Conservation (phyloP, 1,284 basidiomycete genomes). For the Moesziomyces antarcticus region DNA sequence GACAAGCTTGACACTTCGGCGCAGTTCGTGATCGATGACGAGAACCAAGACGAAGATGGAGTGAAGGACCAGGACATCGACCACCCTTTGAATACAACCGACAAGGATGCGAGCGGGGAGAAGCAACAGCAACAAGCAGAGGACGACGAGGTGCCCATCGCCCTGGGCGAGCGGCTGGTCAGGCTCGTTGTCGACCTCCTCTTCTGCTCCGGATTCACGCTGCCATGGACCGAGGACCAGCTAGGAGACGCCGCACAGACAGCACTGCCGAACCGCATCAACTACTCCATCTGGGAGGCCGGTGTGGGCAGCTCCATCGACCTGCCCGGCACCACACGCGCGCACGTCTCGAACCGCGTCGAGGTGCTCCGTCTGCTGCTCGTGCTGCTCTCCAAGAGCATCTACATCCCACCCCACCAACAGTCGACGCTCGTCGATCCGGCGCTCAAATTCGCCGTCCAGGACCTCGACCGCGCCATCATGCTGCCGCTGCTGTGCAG, state of each 20-base stretch:
- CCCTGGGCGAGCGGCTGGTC: constrained; percentile 50
- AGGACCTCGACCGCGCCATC: constrained; percentile 46
- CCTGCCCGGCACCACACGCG: constrained; percentile 38
- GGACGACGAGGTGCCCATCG: constrained; percentile 19
- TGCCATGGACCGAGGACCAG: constrained; percentile 65
- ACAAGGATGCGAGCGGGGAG: background rate
- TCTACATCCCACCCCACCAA: constrained; percentile 53
- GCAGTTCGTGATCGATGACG: constrained; percentile 64
- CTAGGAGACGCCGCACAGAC: constrained; percentile 15
- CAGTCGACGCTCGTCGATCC: constrained; percentile 30
- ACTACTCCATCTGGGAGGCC: constrained; percentile 63
- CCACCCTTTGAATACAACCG: constrained; percentile 34
- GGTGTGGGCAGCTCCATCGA: constrained; percentile 64
- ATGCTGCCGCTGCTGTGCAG: constrained; percentile 63
- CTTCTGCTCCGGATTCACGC: constrained; percentile 64
- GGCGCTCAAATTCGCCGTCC: constrained; percentile 47
- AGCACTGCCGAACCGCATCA: constrained; percentile 9
- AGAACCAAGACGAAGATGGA: constrained; percentile 37
- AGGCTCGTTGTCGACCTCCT: constrained; percentile 56
- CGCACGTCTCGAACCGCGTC: constrained; percentile 55
- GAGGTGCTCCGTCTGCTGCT: constrained; percentile 62
- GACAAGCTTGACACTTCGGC: constrained; percentile 48
- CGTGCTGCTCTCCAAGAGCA: constrained; percentile 61
- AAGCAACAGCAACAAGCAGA: constrained; percentile 7
- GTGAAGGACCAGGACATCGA: constrained; percentile 3